Percentiles rank a stretch among this genome's conserved stretches.
These are phyloP conservation scores for Paecilomyces formosus DNA, from an alignment of 2,329 filamentous ascomycete species.

Conservation along the genomic window DNA sequence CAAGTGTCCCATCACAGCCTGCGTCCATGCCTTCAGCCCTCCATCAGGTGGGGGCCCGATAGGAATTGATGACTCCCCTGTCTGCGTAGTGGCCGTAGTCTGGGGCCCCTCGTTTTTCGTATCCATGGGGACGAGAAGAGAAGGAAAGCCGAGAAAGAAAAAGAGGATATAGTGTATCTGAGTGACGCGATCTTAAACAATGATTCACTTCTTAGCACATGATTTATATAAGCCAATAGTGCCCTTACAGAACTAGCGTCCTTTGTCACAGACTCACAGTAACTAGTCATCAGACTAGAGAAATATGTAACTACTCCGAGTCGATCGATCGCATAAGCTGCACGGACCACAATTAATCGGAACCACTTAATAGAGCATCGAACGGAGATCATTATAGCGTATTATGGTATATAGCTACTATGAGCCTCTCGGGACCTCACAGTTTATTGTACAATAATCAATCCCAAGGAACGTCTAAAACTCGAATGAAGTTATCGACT, in stretches of 20 bases:
- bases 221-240: not conserved
- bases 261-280: not conserved
- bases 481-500: no score
- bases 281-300: not conserved
- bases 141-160: not conserved
- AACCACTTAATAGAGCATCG: no score
- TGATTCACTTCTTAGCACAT: not conserved
- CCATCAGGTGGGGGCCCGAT: constrained; percentile 41
- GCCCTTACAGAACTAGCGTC: not conserved
- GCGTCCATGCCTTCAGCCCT: constrained; percentile 49
- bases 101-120: not conserved
- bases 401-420: no score
- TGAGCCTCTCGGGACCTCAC: no score
- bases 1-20: constrained; percentile 46
- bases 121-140: not conserved
- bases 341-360: not conserved
- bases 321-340: not conserved
- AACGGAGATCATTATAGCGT: no score
- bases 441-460: no score
- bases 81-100: not conserved
- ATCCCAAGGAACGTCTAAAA: no score
- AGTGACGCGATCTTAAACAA: not conserved
- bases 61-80: not conserved
- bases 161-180: not conserved
- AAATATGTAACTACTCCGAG: not conserved